These are phyloP conservation scores for Colletotrichum sp. DNA, from an alignment of 2,329 filamentous ascomycete species.

Conservation along the genomic window DNA sequence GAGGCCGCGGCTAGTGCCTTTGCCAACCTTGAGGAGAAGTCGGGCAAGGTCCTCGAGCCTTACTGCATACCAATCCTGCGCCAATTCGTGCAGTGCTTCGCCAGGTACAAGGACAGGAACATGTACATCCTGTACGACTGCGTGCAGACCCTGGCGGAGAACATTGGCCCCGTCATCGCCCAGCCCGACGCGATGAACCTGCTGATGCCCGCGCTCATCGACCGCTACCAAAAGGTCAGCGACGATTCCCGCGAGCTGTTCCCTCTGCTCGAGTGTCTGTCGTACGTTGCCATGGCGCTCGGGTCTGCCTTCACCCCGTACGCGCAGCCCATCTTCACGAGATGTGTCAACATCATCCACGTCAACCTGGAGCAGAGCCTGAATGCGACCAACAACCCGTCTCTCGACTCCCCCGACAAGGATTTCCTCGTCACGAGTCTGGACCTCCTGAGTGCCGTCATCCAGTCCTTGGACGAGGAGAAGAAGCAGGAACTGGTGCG, in stretches of 20 bases:
- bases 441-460: conserved; percentile 89
- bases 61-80: conserved; percentile 91
- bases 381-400: conserved; percentile 70
- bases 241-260: conserved; percentile 95
- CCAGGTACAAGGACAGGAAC: conserved; percentile 96
- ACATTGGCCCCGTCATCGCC: conserved; percentile 83
- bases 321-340: conserved; percentile 82
- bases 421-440: conserved; percentile 96
- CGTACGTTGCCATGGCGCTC: conserved; percentile 89
- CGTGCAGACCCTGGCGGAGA: conserved; percentile 94
- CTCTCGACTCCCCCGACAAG: conserved; percentile 84
- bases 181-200: conserved; percentile 79
- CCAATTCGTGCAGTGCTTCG: conserved; percentile 92
- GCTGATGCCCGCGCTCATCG: conserved; percentile 91
- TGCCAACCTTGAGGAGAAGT: conserved; percentile 93
- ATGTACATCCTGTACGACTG: conserved; percentile 99
- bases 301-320: conserved; percentile 84
- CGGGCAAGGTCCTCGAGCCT: conserved; percentile 78
- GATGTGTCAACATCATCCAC: conserved; percentile 91
- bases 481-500: conserved; percentile 80
- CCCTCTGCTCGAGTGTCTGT: conserved; percentile 93
- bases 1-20: conserved; percentile 96
- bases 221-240: conserved; percentile 83
- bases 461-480: conserved; percentile 81
- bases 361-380: conserved; percentile 85